phyloP scores from a whole-genome alignment of 768 basidiomycete genomes.

The Phlebiopsis flavidoalba region DNA sequence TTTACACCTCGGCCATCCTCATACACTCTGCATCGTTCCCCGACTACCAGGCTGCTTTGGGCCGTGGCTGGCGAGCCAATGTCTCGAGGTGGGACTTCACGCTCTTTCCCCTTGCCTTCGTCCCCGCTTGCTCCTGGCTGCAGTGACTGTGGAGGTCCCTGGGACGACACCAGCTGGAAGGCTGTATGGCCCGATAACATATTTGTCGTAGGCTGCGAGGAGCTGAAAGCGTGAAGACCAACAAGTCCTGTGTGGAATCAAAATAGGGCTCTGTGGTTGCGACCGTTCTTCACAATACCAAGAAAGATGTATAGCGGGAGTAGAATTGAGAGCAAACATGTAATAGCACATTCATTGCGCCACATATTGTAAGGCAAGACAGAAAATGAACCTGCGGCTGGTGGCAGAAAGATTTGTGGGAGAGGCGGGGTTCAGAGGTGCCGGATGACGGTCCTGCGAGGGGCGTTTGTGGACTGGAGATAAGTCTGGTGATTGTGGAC shows the following conservation, averaged over 20 bases:
- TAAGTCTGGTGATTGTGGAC: slow-evolving; percentile 7
- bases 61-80: slow-evolving; percentile 17
- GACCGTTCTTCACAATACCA: slow-evolving; percentile 29
- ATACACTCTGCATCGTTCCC: slow-evolving; percentile 47
- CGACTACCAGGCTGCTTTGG: slow-evolving; percentile 35
- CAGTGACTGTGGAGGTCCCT: slow-evolving; percentile 19
- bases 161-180: slow-evolving; percentile 29
- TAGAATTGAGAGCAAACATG: slow-evolving; percentile 10
- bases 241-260: slow-evolving; percentile 73
- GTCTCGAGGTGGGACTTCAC: slow-evolving; percentile 16
- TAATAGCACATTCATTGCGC: slow-evolving; percentile 3
- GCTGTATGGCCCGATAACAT: slow-evolving; percentile 59
- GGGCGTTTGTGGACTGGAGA: slow-evolving; percentile 36
- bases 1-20: slow-evolving; percentile 43
- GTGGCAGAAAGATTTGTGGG: slow-evolving; percentile 27
- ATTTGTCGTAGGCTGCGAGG: slow-evolving; percentile 72
- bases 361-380: neutral
- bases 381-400: slow-evolving; percentile 23
- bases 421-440: slow-evolving; percentile 35
- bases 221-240: slow-evolving; percentile 69
- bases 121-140: slow-evolving; percentile 15
- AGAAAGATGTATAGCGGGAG: slow-evolving; percentile 21
- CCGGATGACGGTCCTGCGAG: slow-evolving; percentile 60
- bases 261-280: slow-evolving; percentile 41
- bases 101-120: slow-evolving; percentile 27